phyloP scores from a whole-genome alignment of 306 rosid genomes.

The Inga oerstediana region DNA sequence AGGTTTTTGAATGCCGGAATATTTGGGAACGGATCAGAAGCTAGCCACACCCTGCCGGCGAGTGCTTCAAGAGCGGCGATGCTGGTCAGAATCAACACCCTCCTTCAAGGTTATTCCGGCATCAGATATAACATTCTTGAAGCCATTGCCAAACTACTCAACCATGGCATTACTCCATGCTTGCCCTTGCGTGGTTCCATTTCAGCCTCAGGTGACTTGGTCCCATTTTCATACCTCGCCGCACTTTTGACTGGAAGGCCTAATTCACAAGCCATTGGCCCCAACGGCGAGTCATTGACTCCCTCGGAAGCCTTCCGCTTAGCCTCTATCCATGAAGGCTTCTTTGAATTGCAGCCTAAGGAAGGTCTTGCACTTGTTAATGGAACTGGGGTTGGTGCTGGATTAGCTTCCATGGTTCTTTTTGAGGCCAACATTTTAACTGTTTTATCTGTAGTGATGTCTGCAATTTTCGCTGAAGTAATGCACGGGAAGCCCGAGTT shows the following conservation, averaged over 20 bases:
- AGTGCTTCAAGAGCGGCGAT: conserved; percentile 51
- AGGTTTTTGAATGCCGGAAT: conserved; percentile 45
- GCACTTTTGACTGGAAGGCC: conserved; percentile 47
- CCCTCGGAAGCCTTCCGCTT: conserved; percentile 36
- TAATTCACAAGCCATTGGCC: conserved; percentile 45
- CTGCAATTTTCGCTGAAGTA: conserved; percentile 50
- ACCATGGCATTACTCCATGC: conserved; percentile 49
- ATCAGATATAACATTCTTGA: conserved; percentile 50
- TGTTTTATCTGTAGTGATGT: conserved; percentile 41
- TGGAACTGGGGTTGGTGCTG: conserved; percentile 59
- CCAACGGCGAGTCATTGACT: conserved; percentile 35
- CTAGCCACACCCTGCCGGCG: conserved; percentile 39
- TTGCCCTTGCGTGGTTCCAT: conserved; percentile 53
- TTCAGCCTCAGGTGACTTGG: conserved; percentile 51
- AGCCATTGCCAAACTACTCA: conserved; percentile 46
- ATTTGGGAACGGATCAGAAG: conserved; percentile 29
- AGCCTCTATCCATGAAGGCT: conserved; percentile 31
- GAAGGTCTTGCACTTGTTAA: conserved; percentile 55
- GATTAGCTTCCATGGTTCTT: conserved; percentile 42
- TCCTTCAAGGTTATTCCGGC: conserved; percentile 55
- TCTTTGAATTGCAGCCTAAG: conserved; percentile 47
- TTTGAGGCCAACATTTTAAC: conserved; percentile 47
- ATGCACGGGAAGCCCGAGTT: conserved; percentile 49
- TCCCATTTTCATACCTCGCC: conserved; percentile 52
- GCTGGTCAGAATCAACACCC: conserved; percentile 48